Evolutionary conservation across 108 stramenopile genomes (phyloP).

Genomic region (Pseudonitzschia multiseries): DNA sequence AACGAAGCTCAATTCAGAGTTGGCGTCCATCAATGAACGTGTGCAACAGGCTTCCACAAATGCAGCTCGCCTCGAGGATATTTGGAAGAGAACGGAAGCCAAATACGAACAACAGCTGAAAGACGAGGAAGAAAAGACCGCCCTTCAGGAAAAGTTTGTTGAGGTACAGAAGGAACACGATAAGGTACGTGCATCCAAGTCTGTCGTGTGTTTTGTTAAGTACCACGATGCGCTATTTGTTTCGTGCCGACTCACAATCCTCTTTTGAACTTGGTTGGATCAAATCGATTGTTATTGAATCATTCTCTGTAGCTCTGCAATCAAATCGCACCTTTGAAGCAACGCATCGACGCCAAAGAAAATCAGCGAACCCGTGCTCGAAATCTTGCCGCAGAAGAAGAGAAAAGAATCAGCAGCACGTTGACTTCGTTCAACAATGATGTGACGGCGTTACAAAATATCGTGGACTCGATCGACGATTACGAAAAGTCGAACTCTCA

Average conservation of each 20-base stretch:
- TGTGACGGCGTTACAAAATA: conserved; percentile 30
- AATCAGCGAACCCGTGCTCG: conserved; percentile 28
- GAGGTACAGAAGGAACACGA: not conserved
- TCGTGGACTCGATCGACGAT: conserved; percentile 30
- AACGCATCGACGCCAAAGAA: conserved; percentile 46
- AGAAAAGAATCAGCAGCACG: conserved; percentile 29
- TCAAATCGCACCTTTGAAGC: conserved; percentile 47
- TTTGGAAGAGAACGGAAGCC: conserved; percentile 60
- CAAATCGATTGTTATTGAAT: not conserved
- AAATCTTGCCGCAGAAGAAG: conserved; percentile 41
- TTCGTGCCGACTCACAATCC: not conserved
- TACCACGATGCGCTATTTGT: not conserved
- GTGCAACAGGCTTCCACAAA: conserved; percentile 11
- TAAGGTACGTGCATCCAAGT: not conserved
- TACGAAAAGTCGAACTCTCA: conserved; percentile 28
- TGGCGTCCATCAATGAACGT: conserved; percentile 49
- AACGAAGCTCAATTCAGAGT: conserved; percentile 68
- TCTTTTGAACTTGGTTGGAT: not conserved
- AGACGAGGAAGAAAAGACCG: conserved; percentile 42
- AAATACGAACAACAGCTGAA: conserved; percentile 62
- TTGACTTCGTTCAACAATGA: conserved; percentile 40
- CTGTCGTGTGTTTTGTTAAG: not conserved
- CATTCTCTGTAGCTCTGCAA: conserved; percentile 35
- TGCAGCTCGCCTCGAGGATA: conserved; percentile 41
- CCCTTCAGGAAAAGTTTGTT: conserved; percentile 45